These are phyloP conservation scores for Diaporthe citriasiana DNA, from an alignment of 2,329 filamentous ascomycete species.

Conservation along the genomic window DNA sequence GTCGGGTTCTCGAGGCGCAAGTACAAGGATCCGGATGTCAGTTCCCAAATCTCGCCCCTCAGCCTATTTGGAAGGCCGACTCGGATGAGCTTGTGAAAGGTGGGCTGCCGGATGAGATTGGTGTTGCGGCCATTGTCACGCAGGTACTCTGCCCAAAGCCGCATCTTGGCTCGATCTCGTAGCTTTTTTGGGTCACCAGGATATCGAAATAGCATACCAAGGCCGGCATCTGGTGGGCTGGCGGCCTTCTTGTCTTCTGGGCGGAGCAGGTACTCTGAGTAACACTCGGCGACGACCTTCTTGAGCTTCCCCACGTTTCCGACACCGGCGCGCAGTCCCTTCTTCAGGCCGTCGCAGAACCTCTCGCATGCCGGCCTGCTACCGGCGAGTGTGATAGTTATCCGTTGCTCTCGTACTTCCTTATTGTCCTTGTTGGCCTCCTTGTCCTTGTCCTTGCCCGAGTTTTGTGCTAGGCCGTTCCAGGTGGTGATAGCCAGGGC, in stretches of 20 bases:
- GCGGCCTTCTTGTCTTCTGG: conserved; percentile 73
- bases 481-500: conserved; percentile 95
- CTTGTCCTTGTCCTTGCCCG: conserved; percentile 66
- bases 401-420: conserved; percentile 77
- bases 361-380: conserved; percentile 91
- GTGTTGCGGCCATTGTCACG: conserved; percentile 94
- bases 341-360: conserved; percentile 96
- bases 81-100: conserved; percentile 96
- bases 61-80: conserved; percentile 95
- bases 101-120: conserved; percentile 93
- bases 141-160: conserved; percentile 96
- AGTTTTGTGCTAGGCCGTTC: conserved; percentile 78
- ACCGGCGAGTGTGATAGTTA: conserved; percentile 92
- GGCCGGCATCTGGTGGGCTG: conserved; percentile 87
- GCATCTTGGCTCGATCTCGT: conserved; percentile 95
- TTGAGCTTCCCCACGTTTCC: conserved; percentile 90
- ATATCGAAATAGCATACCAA: conserved; percentile 94
- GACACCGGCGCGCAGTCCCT: conserved; percentile 86
- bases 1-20: conserved; percentile 88
- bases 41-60: conserved; percentile 95
- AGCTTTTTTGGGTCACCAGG: conserved; percentile 95
- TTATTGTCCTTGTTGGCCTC: conserved; percentile 57
- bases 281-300: conserved; percentile 84
- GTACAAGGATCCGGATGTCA: conserved; percentile 92
- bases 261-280: conserved; percentile 86